Evolutionary conservation across 495 filamentous ascomycete genomes (phyloP), one percentile per base, ranked within the genome.

Genomic region (Ramalina peruviana): DNA sequence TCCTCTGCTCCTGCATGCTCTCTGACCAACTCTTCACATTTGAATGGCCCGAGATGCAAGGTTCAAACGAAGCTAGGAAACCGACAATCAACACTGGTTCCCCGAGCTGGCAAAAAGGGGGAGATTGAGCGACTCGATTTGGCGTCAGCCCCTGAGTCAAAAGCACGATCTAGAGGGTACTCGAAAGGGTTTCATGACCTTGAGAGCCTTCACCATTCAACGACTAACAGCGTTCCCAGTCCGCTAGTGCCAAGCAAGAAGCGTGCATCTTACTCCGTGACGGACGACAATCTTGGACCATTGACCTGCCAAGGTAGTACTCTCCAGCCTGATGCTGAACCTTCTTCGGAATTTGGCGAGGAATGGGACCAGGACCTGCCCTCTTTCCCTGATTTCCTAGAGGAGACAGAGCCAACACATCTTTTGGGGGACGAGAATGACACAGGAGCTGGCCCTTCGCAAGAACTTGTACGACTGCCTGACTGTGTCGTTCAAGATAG

Each of bases 281-380:
- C 48, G 30, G 30, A 33, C 12, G 30, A 13, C 7, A 11, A 7
- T 2, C 12, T 12, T 33, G 30, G 9, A 33, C 30, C 9, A 7
- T 11, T 12, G 12, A 10, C 30, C 12, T 10, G 12, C 9, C 30
- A 33, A 13, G 30, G 30, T 33, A 7, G 2, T 11, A 40, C 4
- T 5, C 17, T 26, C 23, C 13, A 54, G 13, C n/a, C 46, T 20
- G 27, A 21, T 37, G 17, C 57, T 25, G 40, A 51, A 4, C 46
- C 49, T 42, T 65, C 62, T 1, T 67, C 64, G 50, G 67, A 70
- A 27, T 68, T 64, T 46, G 61, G 54, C 2, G 58, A 62, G 46
- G 62, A 62, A 40, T 57, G 52, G n/a, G 58, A 67, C 20, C 61
- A 63, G 15, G 66, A 70, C 46, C 52, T 74, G n/a, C 70, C 68